Base-by-base conservation (phyloP, 495 filamentous ascomycete species). In the Talaromyces trachyspermus region DNA sequence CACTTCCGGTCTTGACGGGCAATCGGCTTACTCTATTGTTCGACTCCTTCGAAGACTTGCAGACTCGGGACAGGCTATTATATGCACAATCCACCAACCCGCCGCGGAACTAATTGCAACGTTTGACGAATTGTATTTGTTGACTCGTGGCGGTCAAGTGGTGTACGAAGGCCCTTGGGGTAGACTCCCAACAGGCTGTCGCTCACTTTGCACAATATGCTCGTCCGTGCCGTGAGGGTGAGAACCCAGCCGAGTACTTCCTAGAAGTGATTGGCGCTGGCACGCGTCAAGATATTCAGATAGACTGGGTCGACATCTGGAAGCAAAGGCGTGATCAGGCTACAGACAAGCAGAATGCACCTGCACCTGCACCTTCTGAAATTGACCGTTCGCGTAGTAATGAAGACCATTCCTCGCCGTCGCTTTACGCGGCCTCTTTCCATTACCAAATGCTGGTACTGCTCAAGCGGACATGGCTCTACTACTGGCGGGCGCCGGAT, bases 11-110 rank as follows among this genome's bases (percentile, higher is more conserved):
- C 66, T 94, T 7, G 88, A 94, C 63, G 82, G 79, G 43, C 88
- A 92, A 56, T 92, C 85, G 11, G 85, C 88, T 10, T 94, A 84
- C 84, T 79, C 86, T 12, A 92, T 95, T 51, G 72, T 85, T 38
- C 71, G 79, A 44, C 77, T 95, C 23, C 72, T 95, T 10, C 72
- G 86, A 54, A 87, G 86, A 58, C 71, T 95, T 15, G 86, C 88
- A 46, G 83, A 87, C 62, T 80, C 77, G 51, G 89, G 89, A 14
- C 88, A 92, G 60, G 88, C 89, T 36, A 83, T 95, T 54, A 77
- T 95, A 5, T 89, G 85, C 54, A 95, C 89, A 3, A 95, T 97
- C 46, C 91, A 97, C 63, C 91, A 97, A 61, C 89, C 89, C 1
- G 89, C 85, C 2, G 88, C 88, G 29, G 81, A 89, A 61, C 72